Conservation (phyloP, 495 filamentous ascomycete genomes). For the Lentithecium fluviatile region DNA sequence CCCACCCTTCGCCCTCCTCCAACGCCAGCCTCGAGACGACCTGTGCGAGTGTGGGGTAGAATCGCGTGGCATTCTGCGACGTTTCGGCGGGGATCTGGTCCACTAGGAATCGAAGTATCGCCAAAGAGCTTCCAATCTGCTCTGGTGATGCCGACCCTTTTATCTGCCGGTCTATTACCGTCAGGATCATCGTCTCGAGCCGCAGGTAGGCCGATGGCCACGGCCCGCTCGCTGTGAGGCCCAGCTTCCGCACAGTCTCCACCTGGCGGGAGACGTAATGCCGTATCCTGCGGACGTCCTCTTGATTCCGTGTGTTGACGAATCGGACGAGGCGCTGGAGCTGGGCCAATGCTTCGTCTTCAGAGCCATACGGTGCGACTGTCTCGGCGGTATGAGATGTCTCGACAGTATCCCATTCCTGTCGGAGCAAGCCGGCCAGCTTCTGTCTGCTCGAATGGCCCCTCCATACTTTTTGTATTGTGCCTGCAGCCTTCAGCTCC, state of each 20-base stretch:
- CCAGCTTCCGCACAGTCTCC: constrained; percentile 29
- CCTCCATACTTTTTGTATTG: constrained; percentile 81
- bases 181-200: constrained; percentile 37
- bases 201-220: constrained; percentile 43
- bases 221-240: constrained; percentile 24
- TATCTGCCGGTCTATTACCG: constrained; percentile 30
- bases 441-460: constrained; percentile 64
- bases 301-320: constrained; percentile 28
- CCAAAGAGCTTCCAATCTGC: constrained; percentile 10
- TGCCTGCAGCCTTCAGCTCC: constrained; percentile 68
- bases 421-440: constrained; percentile 58
- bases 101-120: constrained; percentile 28
- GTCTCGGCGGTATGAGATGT: constrained; percentile 1
- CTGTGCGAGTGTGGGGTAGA: constrained; percentile 40
- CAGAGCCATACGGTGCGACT: constrained; percentile 48
- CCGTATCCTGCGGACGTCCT: constrained; percentile 41
- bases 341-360: constrained; percentile 47
- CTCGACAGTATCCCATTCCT: constrained; percentile 61
- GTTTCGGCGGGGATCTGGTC: constrained; percentile 33
- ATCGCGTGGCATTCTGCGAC: constrained; percentile 33
- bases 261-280: constrained; percentile 41
- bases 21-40: constrained; percentile 18
- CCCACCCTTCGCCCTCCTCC: constrained; percentile 17
- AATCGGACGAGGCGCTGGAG: constrained; percentile 44
- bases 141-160: background rate